Base-by-base conservation (phyloP, 2,329 filamentous ascomycete species). In the Dothiorella sarmentorum region DNA sequence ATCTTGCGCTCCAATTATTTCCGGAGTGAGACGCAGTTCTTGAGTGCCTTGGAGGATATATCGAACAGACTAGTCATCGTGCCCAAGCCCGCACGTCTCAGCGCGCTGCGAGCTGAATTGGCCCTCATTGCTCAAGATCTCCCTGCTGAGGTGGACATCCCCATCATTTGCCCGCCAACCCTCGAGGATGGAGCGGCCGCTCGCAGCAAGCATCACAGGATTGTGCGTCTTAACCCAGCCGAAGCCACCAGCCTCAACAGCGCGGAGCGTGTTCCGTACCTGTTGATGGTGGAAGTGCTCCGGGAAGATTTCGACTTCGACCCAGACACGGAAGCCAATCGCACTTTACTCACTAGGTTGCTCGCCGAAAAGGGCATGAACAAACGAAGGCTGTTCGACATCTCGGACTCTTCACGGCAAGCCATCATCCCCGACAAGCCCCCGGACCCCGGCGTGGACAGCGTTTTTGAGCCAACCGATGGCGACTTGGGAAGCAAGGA, bases 161-260 rank as follows among this genome's bases (percentile, higher is more conserved):
- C 90, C 0, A 81, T 91, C 7, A 89, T 94, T 58, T 92, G 88
- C 64, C 89, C 90, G 15, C 87, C 89, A 0, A 86, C 85, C 0
- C 74, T 93, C 49, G 81, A 88, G 10, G 83, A 90, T 71, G 88
- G 90, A 20, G 82, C 84, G n/a, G 84, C 89, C 2, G 84, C 87
- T 24, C 86, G 85, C 68, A 92, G 89, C 67, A 84, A 83, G 57
- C 90, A 94, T 70, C 90, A 94, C 68, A 85, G 90, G 33, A 91
- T 94, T 60, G 89, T 94, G 44, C 84, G 90, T 35, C 80, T 94
- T 51, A 94, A 92, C 67, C 90, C 90, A 6, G 88, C 89, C 1
- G 90, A 94, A 72, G 87, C 90, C 5, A 93, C 90, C 0, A 90
- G 92, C 57, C 76, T 94, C 53, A 94, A 94, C 72, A 94, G 90